Conservation (phyloP, 805 yeast species). For the Wickerhamomyces kurtzmanii region DNA sequence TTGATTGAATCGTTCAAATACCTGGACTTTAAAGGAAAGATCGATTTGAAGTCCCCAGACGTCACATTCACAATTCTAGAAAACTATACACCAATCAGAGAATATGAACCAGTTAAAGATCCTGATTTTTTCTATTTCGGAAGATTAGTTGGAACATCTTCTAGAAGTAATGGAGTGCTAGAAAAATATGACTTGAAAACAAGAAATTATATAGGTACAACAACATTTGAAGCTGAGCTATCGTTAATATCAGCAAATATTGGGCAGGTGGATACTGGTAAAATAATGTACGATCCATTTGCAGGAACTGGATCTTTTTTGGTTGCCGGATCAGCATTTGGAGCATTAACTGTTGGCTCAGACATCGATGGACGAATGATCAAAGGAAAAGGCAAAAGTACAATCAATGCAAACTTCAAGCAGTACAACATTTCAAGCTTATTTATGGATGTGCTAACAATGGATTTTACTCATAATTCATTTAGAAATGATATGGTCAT, state of each 20-base stretch:
- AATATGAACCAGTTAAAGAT: conserved; percentile 26
- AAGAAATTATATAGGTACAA: conserved; percentile 87
- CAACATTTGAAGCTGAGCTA: conserved; percentile 92
- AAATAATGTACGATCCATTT: conserved; percentile 85
- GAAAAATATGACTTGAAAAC: conserved; percentile 76
- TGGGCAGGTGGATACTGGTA: conserved; percentile 59
- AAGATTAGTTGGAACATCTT: conserved; percentile 52
- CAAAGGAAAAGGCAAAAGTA: conserved; percentile 55
- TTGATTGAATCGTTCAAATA: conserved; percentile 67
- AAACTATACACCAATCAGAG: conserved; percentile 46
- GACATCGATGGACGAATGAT: conserved; percentile 83
- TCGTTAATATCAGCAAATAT: conserved; percentile 82
- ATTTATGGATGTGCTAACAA: conserved; percentile 70
- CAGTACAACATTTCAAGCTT: conserved; percentile 53
- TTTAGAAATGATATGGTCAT: conserved; percentile 50
- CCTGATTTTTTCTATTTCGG: conserved; percentile 69
- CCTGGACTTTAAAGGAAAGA: conserved; percentile 66
- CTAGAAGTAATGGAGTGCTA: conserved; percentile 51
- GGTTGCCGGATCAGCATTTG: conserved; percentile 79
- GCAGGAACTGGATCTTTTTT: conserved; percentile 95
- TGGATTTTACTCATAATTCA: conserved; percentile 94
- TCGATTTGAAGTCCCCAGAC: conserved; percentile 70
- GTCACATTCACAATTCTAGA: conserved; percentile 65
- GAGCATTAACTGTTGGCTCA: conserved; percentile 74
- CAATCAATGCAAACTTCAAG: conserved; percentile 56